A percentile compares a stretch with the other conserved stretches of the same genome.
Evolutionary conservation across 257 asterid species (phyloP).

Genomic region (Misopates orontium): DNA sequence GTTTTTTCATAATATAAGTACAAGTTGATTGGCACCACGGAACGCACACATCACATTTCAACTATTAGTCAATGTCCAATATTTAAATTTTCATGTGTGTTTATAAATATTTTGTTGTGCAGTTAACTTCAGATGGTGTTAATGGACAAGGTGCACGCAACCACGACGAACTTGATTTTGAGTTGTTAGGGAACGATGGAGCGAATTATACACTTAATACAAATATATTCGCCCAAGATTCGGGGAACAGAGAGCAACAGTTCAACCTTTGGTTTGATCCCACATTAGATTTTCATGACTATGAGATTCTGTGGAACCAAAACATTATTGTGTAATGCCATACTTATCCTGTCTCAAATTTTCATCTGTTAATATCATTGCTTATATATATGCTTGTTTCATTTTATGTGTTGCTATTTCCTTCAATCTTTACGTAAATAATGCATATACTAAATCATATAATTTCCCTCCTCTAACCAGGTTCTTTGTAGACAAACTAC

Average conservation of each 20-base stretch:
- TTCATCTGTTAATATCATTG: too few relatives aligned
- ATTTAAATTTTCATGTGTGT: too few relatives aligned
- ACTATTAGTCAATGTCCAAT: too few relatives aligned
- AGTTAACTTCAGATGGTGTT: slow-evolving; percentile 18
- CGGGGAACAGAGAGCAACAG: slow-evolving; percentile 32
- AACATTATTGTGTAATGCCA: slow-evolving; percentile 28
- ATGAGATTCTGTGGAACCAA: slow-evolving; percentile 31
- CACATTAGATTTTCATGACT: slow-evolving; percentile 10
- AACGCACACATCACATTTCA: too few relatives aligned
- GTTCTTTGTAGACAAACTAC: not conserved
- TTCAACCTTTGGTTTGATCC: slow-evolving; percentile 38
- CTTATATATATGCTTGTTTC: too few relatives aligned
- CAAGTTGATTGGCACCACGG: too few relatives aligned
- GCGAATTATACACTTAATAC: slow-evolving; percentile 16
- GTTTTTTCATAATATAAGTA: too few relatives aligned
- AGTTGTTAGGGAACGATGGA: slow-evolving; percentile 18
- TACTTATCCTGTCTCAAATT: too few relatives aligned
- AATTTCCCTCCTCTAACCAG: not conserved
- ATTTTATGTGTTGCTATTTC: too few relatives aligned
- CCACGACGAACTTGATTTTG: slow-evolving; percentile 38
- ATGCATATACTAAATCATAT: too few relatives aligned
- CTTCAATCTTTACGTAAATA: too few relatives aligned
- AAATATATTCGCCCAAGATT: slow-evolving; percentile 31
- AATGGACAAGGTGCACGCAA: not conserved
- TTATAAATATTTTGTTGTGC: too few relatives aligned